These are phyloP conservation scores for Boletus vermiculosoides DNA, from an alignment of 768 basidiomycete species.

Conservation along the genomic window DNA sequence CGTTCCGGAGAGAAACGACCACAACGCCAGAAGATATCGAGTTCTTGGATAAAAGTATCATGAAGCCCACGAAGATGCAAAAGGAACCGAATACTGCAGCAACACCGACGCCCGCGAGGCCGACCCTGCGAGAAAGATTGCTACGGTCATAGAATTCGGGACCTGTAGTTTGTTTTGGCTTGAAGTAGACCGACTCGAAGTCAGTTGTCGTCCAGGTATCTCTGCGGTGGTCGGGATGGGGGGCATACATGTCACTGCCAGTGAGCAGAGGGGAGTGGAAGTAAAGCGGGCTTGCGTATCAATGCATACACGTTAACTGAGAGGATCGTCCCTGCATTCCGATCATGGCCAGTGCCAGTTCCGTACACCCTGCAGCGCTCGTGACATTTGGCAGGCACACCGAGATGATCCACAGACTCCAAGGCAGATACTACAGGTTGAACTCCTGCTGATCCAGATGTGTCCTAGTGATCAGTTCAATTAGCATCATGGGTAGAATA, in stretches of 20 bases:
- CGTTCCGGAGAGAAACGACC: constrained; percentile 15
- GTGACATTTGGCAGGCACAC: neutral
- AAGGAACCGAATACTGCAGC: constrained; percentile 20
- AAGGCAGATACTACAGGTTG: neutral
- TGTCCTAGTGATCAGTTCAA: neutral
- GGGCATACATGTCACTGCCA: constrained; percentile 5
- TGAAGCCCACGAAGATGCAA: constrained; percentile 25
- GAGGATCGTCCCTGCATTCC: constrained; percentile 3
- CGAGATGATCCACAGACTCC: neutral
- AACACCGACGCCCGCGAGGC: constrained; percentile 25
- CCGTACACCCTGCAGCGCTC: neutral
- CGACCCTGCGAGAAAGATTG: constrained; percentile 21
- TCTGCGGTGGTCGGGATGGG: neutral
- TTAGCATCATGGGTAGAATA: neutral
- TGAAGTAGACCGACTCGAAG: constrained; percentile 25
- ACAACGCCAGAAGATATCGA: constrained; percentile 26
- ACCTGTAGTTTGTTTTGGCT: constrained; percentile 21
- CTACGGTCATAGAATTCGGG: constrained; percentile 32
- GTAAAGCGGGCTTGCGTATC: neutral
- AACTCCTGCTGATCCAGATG: neutral
- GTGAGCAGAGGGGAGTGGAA: neutral
- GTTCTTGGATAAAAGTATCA: constrained; percentile 23
- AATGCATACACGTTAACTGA: neutral
- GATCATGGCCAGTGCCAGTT: neutral
- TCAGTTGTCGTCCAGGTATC: constrained; percentile 11